A percentile compares a stretch with the other conserved stretches of the same genome.
Conservation (phyloP, 371 early-diverging fungal species). For the Circinella minor region DNA sequence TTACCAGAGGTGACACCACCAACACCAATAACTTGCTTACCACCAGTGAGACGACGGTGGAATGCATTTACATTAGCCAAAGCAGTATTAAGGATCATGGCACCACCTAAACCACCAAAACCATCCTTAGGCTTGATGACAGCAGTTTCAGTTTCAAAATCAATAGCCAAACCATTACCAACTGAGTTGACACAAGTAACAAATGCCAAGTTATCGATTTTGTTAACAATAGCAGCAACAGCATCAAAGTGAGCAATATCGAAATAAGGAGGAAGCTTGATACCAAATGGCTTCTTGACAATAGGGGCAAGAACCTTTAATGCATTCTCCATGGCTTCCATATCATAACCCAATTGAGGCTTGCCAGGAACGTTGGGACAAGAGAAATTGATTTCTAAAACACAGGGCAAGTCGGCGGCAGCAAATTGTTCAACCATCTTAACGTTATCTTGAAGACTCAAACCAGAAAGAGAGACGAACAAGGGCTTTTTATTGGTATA, state of each 20-base stretch:
- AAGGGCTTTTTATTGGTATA: slow-evolving; percentile 47
- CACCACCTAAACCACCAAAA: slow-evolving; percentile 57
- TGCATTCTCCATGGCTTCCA: slow-evolving; percentile 53
- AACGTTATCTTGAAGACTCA: slow-evolving; percentile 48
- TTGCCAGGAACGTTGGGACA: slow-evolving; percentile 60
- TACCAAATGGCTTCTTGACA: slow-evolving; percentile 54
- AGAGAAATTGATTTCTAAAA: slow-evolving; percentile 55
- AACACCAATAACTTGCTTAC: slow-evolving; percentile 55
- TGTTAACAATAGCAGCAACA: slow-evolving; percentile 47
- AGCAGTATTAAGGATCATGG: slow-evolving; percentile 49
- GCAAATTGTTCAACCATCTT: slow-evolving; percentile 50
- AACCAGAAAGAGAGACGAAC: slow-evolving; percentile 53
- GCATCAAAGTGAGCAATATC: slow-evolving; percentile 56
- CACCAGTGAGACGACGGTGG: slow-evolving; percentile 40
- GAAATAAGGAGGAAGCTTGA: slow-evolving; percentile 59
- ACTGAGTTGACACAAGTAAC: slow-evolving; percentile 58
- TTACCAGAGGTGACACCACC: slow-evolving; percentile 56
- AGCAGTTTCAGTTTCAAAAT: slow-evolving; percentile 52
- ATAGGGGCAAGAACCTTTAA: slow-evolving; percentile 47
- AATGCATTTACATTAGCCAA: slow-evolving; percentile 58
- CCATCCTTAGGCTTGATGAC: slow-evolving; percentile 57
- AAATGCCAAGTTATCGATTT: slow-evolving; percentile 47
- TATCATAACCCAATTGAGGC: slow-evolving; percentile 54
- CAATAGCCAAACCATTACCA: slow-evolving; percentile 56
- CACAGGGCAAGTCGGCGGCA: slow-evolving; percentile 43